Evolutionary conservation across 2,329 filamentous ascomycete genomes (phyloP).

Genomic region (Samsoniella hepiali): DNA sequence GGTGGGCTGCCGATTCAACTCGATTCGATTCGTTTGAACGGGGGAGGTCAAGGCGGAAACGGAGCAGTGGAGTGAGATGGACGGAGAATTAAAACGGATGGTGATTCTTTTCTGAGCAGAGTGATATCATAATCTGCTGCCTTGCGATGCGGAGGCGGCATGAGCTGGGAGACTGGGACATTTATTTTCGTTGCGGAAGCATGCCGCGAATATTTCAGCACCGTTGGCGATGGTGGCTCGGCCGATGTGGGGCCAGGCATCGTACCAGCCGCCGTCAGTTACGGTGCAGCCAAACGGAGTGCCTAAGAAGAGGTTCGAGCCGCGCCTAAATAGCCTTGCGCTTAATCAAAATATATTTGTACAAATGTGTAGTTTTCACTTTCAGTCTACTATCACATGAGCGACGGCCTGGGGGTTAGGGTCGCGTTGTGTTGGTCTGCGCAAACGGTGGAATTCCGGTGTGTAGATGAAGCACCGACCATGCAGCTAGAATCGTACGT

Average conservation of each 20-base stretch:
- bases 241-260: not conserved
- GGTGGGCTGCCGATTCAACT: not conserved
- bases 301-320: no score
- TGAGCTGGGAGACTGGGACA: not conserved
- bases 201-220: not conserved
- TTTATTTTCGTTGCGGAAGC: not conserved
- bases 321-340: no score
- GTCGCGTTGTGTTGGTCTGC: no score
- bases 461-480: no score
- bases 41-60: not conserved
- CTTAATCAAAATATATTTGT: no score
- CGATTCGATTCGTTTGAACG: not conserved
- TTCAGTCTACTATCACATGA: no score
- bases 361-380: no score
- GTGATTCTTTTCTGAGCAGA: no score
- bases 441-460: no score
- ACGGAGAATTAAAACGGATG: not conserved
- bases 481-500: no score
- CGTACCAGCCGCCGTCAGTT: not conserved
- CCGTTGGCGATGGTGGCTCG: not conserved
- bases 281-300: not conserved
- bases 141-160: not conserved
- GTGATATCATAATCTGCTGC: not conserved
- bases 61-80: not conserved
- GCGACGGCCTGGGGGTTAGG: no score